These are phyloP conservation scores for Capsicum rhomboideum DNA, from an alignment of 257 asterid species.

Conservation along the genomic window DNA sequence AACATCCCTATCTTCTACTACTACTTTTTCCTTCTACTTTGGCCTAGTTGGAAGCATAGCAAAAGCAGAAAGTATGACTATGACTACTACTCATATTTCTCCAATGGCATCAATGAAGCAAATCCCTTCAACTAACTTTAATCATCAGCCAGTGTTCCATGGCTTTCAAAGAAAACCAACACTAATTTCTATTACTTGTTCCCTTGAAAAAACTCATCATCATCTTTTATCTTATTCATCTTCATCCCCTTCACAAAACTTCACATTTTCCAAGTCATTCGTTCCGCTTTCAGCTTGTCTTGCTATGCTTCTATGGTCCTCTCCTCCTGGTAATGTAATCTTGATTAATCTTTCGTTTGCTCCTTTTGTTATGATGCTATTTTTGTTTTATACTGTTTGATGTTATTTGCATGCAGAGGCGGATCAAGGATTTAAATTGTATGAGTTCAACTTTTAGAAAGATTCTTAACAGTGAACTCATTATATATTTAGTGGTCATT, in stretches of 20 bases:
- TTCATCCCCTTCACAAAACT: background rate
- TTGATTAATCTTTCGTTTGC: background rate
- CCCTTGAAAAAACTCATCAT: background rate
- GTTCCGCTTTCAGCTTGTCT: constrained; percentile 48
- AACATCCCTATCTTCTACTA: background rate
- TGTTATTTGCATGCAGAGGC: background rate
- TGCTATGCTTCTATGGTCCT: constrained; percentile 39
- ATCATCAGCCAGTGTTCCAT: background rate
- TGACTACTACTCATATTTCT: background rate
- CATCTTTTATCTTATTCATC: background rate
- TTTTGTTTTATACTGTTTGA: background rate
- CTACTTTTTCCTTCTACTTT: background rate
- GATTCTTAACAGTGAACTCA: too few relatives aligned
- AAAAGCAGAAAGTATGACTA: background rate
- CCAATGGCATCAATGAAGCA: background rate
- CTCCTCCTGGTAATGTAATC: constrained; percentile 43
- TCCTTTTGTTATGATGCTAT: constrained; percentile 2
- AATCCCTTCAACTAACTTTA: background rate
- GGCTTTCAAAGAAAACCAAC: constrained; percentile 20
- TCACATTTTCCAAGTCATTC: background rate
- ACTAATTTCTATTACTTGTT: background rate
- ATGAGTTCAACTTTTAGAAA: background rate
- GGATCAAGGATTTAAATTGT: background rate
- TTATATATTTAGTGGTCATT: too few relatives aligned
- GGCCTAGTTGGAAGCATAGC: background rate